These are phyloP conservation scores for Boletellus ananiceps DNA, from an alignment of 768 basidiomycete species.

Conservation along the genomic window DNA sequence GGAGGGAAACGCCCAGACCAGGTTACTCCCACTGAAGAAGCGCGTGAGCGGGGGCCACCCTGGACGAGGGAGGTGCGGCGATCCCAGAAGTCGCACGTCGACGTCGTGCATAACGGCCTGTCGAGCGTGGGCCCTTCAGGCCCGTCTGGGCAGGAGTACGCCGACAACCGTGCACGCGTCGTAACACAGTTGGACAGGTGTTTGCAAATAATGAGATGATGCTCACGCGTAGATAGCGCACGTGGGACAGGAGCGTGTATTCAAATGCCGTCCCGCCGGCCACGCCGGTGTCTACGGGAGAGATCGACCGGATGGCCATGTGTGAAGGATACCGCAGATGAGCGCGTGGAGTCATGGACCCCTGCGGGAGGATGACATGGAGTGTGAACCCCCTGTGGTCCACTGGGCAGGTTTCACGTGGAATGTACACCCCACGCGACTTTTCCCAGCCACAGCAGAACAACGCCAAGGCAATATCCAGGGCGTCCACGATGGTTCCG, in stretches of 20 bases:
- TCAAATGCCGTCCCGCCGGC: conserved; percentile 32
- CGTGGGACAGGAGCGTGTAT: conserved; percentile 21
- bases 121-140: conserved; percentile 31
- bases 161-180: conserved; percentile 21
- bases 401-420: conserved; percentile 19
- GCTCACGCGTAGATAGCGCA: conserved; percentile 36
- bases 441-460: conserved; percentile 61
- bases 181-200: conserved; percentile 37
- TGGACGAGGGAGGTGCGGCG: conserved; percentile 27
- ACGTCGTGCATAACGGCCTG: conserved; percentile 33
- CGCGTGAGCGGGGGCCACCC: conserved; percentile 28
- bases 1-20: too few relatives aligned
- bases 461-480: conserved; percentile 47
- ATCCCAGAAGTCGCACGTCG: conserved; percentile 34
- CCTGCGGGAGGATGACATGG: conserved; percentile 30
- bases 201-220: conserved; percentile 39
- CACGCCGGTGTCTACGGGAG: conserved; percentile 32
- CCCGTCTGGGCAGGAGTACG: conserved; percentile 25
- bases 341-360: conserved; percentile 37
- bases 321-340: conserved; percentile 42
- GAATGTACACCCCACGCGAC: conserved; percentile 32
- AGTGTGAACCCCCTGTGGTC: conserved; percentile 37
- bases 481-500: conserved; percentile 31
- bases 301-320: conserved; percentile 43
- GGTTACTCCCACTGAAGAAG: too few relatives aligned